Conservation (phyloP, 306 rosid genomes). For the Mucuna pruriens region DNA sequence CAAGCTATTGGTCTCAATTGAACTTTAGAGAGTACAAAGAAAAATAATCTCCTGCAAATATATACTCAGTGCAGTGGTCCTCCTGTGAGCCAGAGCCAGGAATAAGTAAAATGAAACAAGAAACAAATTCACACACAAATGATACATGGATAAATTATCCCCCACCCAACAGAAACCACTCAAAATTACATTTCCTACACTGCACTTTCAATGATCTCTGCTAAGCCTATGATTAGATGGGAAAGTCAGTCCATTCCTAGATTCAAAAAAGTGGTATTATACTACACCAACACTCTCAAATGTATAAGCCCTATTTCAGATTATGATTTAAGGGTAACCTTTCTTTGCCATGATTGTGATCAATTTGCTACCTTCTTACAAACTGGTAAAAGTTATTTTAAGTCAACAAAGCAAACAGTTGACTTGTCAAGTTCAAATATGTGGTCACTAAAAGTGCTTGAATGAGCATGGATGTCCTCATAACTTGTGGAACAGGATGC, state of each 20-base stretch:
- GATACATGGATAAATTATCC: not conserved
- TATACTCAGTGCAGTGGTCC: not conserved
- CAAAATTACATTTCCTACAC: not conserved
- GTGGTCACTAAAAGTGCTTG: not conserved
- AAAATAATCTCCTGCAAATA: not conserved
- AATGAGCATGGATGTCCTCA: not conserved
- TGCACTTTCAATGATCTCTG: not conserved
- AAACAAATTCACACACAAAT: not conserved
- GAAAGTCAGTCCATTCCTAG: not conserved
- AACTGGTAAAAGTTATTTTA: not conserved
- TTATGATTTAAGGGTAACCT: not conserved
- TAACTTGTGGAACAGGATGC: slow-evolving; percentile 16
- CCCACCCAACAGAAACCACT: not conserved
- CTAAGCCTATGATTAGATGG: not conserved
- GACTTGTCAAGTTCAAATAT: not conserved
- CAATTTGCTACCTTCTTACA: not conserved
- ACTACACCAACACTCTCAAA: slow-evolving; percentile 11
- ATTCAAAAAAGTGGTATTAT: not conserved
- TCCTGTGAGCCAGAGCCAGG: slow-evolving; percentile 13
- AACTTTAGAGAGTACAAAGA: not conserved
- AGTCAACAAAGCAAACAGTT: not conserved
- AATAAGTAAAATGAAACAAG: not conserved
- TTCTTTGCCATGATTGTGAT: not conserved
- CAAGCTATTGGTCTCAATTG: not conserved
- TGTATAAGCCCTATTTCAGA: not conserved